These are phyloP conservation scores for Candida coquimbonensis DNA, from an alignment of 805 yeast genomes.

Conservation along the genomic window DNA sequence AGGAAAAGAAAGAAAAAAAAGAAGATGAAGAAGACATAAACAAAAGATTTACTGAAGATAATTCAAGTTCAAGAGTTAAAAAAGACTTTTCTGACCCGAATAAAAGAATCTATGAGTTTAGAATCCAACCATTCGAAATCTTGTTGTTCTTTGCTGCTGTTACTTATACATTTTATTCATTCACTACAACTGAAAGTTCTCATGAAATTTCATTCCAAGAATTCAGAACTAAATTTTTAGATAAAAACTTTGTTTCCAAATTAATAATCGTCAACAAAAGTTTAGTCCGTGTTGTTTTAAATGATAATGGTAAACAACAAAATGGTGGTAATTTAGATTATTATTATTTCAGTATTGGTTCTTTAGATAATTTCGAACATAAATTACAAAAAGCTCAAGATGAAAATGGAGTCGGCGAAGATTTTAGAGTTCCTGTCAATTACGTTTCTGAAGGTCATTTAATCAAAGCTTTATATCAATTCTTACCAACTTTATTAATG, in stretches of 20 bases:
- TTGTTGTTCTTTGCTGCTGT: constrained; percentile 26
- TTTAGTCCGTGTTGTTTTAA: constrained; percentile 64
- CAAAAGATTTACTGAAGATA: background rate
- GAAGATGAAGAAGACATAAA: background rate
- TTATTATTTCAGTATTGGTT: constrained; percentile 73
- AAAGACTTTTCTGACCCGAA: constrained; percentile 26
- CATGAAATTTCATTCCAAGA: constrained; percentile 86
- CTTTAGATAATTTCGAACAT: constrained; percentile 81
- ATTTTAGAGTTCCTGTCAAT: constrained; percentile 71
- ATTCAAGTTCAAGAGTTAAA: constrained; percentile 15
- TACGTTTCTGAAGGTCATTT: constrained; percentile 69
- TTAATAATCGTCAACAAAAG: constrained; percentile 72
- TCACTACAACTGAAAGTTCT: constrained; percentile 25
- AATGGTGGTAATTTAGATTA: constrained; percentile 30
- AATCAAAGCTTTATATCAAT: constrained; percentile 56
- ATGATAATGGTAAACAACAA: constrained; percentile 40
- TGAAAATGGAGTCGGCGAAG: constrained; percentile 52
- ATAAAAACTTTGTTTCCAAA: constrained; percentile 68
- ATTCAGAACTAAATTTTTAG: constrained; percentile 67
- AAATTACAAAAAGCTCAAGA: constrained; percentile 71
- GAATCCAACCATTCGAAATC: constrained; percentile 29
- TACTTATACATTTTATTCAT: constrained; percentile 25
- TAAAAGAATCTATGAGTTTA: constrained; percentile 24
- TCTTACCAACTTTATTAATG: constrained; percentile 83
- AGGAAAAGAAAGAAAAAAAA: constrained; percentile 6